These are phyloP conservation scores for Thielaviopsis musarum DNA, from an alignment of 2,329 filamentous ascomycete species.

Conservation along the genomic window DNA sequence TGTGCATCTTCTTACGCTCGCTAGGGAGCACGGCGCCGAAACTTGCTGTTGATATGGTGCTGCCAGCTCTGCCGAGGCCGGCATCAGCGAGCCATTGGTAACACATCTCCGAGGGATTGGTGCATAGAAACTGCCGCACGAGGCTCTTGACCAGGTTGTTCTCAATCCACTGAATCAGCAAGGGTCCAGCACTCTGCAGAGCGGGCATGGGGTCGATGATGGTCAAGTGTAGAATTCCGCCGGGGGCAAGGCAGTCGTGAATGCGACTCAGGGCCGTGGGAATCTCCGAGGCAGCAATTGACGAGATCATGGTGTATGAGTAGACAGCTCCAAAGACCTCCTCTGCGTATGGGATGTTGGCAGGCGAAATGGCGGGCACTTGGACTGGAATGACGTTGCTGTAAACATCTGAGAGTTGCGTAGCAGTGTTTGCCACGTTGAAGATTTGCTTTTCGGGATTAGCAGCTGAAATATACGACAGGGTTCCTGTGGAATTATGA, in stretches of 20 bases:
- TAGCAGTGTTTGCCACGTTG: conserved; percentile 25
- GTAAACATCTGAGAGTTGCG: conserved; percentile 15
- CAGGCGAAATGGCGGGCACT: conserved; percentile 22
- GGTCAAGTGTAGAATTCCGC: conserved; percentile 40
- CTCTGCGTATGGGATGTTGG: conserved; percentile 23
- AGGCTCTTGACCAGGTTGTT: conserved; percentile 42
- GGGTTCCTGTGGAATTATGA: conserved; percentile 22
- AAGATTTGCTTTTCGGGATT: conserved; percentile 25
- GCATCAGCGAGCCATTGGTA: conserved; percentile 42
- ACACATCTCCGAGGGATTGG: conserved; percentile 40
- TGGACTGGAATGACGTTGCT: conserved; percentile 25
- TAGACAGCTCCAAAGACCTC: conserved; percentile 32
- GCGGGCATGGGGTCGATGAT: conserved; percentile 47
- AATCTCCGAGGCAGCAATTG: conserved; percentile 39
- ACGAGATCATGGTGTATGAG: conserved; percentile 37
- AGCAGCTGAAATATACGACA: conserved; percentile 31
- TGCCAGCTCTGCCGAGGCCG: conserved; percentile 31
- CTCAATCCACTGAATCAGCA: conserved; percentile 44
- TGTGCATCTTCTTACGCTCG: conserved; percentile 12
- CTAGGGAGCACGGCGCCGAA: conserved; percentile 29
- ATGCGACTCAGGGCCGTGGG: conserved; percentile 38
- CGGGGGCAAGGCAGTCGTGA: conserved; percentile 35
- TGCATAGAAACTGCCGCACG: conserved; percentile 40
- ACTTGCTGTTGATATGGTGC: conserved; percentile 29
- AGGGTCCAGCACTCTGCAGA: conserved; percentile 36